Evolutionary conservation across 176 grass and related monocot genomes (phyloP).

Genomic region (Bolboschoenus planiculmis): DNA sequence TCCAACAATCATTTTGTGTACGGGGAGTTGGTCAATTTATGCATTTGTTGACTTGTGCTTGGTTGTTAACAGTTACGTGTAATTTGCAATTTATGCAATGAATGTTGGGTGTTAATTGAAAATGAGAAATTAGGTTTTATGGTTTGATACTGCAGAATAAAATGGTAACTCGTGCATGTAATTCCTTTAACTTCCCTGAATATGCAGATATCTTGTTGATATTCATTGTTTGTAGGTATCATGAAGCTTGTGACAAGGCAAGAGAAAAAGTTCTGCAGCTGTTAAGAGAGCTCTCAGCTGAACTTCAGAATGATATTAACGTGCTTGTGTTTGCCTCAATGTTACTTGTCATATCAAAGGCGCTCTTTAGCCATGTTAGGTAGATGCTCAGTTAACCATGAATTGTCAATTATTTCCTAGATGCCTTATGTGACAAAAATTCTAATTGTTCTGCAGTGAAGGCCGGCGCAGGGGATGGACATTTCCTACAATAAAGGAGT

Average conservation of each 20-base stretch:
- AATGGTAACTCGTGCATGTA: neutral
- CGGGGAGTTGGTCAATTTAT: neutral
- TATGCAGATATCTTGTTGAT: neutral
- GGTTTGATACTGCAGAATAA: neutral
- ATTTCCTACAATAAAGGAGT: slow-evolving; percentile 49
- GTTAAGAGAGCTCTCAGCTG: slow-evolving; percentile 77
- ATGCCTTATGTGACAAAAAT: neutral
- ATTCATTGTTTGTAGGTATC: slow-evolving; percentile 58
- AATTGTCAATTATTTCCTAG: neutral
- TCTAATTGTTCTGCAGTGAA: slow-evolving; percentile 49
- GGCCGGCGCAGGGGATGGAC: slow-evolving; percentile 73
- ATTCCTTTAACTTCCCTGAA: neutral
- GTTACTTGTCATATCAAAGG: slow-evolving; percentile 72
- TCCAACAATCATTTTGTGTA: neutral
- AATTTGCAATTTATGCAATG: neutral
- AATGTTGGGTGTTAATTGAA: neutral
- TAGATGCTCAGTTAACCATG: slow-evolving; percentile 35
- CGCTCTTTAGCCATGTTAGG: slow-evolving; percentile 89
- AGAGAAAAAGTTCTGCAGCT: slow-evolving; percentile 70
- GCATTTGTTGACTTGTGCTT: neutral
- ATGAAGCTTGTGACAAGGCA: slow-evolving; percentile 79
- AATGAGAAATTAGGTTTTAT: neutral
- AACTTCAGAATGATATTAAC: slow-evolving; percentile 79
- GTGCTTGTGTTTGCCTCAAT: slow-evolving; percentile 84
- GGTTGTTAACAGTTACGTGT: neutral